These are phyloP conservation scores for Cladorrhinum samala DNA, from an alignment of 495 filamentous ascomycete species.

Conservation along the genomic window DNA sequence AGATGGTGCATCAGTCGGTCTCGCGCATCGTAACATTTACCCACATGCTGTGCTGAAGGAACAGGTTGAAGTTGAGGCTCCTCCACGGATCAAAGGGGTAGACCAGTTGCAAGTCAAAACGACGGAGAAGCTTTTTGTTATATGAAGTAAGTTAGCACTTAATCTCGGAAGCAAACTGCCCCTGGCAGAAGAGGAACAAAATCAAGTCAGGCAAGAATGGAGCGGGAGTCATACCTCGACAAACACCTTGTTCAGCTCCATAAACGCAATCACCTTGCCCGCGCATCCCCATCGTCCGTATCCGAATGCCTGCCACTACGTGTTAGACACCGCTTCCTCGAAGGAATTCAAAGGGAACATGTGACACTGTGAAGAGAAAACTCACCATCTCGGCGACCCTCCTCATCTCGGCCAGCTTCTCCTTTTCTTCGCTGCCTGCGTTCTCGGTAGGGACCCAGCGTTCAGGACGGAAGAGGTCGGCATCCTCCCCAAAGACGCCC, in stretches of 20 bases:
- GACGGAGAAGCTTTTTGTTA: conserved; percentile 52
- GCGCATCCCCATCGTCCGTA: conserved; percentile 40
- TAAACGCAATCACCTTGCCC: conserved; percentile 38
- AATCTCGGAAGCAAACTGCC: background rate
- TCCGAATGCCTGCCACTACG: conserved; percentile 29
- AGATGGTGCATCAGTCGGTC: too few species aligned
- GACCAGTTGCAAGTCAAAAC: conserved; percentile 47
- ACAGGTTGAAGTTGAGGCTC: conserved; percentile 18
- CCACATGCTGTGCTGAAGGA: conserved; percentile 27
- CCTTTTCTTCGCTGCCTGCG: conserved; percentile 23
- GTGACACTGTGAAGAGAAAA: background rate
- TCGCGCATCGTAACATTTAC: conserved; percentile 18
- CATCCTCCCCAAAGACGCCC: conserved; percentile 26
- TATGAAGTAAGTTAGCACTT: background rate
- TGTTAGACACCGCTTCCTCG: too few species aligned
- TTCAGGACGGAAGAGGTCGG: conserved; percentile 47
- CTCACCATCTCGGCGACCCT: conserved; percentile 29
- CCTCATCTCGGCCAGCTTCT: conserved; percentile 37
- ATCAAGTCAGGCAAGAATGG: too few species aligned
- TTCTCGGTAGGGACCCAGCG: conserved; percentile 43
- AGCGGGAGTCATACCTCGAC: conserved; percentile 55
- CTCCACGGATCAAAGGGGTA: conserved; percentile 43
- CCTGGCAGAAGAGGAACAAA: background rate
- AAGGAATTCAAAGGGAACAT: background rate
- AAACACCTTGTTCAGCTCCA: conserved; percentile 53